phyloP scores from a whole-genome alignment of 2,329 filamentous ascomycete species.

The Zasmidium cellare region DNA sequence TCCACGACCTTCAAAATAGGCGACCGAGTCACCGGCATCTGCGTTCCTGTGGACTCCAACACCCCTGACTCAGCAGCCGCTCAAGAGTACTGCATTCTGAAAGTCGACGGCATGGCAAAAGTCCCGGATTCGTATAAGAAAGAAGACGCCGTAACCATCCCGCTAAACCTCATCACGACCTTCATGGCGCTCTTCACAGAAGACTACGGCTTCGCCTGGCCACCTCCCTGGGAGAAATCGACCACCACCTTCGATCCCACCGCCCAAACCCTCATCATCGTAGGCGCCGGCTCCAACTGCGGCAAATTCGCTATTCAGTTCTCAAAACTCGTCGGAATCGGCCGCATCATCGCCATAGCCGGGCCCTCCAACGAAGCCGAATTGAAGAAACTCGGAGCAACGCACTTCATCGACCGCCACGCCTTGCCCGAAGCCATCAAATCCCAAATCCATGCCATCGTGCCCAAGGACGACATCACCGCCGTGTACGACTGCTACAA shows the following conservation, averaged over 20 bases:
- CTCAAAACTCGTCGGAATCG: neutral
- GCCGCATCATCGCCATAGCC: neutral
- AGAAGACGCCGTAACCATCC: neutral
- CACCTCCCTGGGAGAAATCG: neutral
- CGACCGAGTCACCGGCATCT: neutral
- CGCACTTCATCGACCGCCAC: constrained; percentile 2
- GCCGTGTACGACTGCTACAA: neutral
- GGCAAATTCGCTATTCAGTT: neutral
- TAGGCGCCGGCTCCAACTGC: neutral
- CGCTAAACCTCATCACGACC: neutral
- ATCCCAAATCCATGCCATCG: neutral
- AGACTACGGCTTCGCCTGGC: neutral
- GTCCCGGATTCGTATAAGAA: neutral
- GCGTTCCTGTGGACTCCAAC: neutral
- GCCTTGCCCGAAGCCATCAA: neutral
- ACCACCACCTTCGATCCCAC: neutral
- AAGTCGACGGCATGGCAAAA: neutral
- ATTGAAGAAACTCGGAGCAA: neutral
- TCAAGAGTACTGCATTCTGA: neutral
- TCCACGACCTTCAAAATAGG: neutral
- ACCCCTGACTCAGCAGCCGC: neutral
- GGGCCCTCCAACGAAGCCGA: neutral
- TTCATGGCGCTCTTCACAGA: neutral
- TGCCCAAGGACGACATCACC: neutral
- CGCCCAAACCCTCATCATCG: neutral